Base-by-base conservation (phyloP, 2,329 filamentous ascomycete species). In the Pseudocercospora eumusae region DNA sequence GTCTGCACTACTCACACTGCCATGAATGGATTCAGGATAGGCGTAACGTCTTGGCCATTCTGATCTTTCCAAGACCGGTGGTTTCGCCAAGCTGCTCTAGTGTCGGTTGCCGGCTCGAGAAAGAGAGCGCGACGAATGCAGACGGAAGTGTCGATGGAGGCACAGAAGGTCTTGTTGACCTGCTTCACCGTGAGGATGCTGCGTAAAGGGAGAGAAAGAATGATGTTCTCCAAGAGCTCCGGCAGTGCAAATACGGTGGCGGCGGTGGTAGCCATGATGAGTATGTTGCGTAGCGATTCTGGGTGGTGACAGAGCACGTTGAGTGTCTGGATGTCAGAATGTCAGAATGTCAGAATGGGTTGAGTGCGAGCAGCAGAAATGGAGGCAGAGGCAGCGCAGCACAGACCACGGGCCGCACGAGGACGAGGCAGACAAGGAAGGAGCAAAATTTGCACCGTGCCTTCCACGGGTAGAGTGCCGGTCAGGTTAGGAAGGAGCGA, bases 141-240 rank as follows among this genome's bases (percentile, higher is more conserved):
- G 31, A 55, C 33, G 1, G 58, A 60, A 40, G 49, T 18, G 4
- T 40, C 20, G 44, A 55, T 27, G 8, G 27, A 42, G 10, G 7
- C 23, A 18, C 45, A 20, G 31, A 52, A 62, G 10, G 13, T 21
- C 3, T 45, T 57, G 54, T 5, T 27, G n/a, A 58, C 55, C 20
- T 56, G 60, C 28, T 55, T 56, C 7, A 33, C 42, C 3, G 57
- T 23, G 6, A 58, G 60, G 15, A 62, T 47, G 28, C 42, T 44
- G 27, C 47, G 31, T 15, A 62, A 36, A 11, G 60, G 60, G 15
- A 62, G 55, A 13, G 27, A 40, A 9, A 54, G 36, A 11, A 62
- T 49, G 33, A 62, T 58, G 21, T 58, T 54, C 18, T 62, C 60
- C 42, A 62, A 42, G 20, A 62, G 55, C 52, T 54, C 52, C 28